A percentile compares a stretch with the other conserved stretches of the same genome.
Conservation (phyloP, 2,329 filamentous ascomycete species). For the Ascosphaera apis region DNA sequence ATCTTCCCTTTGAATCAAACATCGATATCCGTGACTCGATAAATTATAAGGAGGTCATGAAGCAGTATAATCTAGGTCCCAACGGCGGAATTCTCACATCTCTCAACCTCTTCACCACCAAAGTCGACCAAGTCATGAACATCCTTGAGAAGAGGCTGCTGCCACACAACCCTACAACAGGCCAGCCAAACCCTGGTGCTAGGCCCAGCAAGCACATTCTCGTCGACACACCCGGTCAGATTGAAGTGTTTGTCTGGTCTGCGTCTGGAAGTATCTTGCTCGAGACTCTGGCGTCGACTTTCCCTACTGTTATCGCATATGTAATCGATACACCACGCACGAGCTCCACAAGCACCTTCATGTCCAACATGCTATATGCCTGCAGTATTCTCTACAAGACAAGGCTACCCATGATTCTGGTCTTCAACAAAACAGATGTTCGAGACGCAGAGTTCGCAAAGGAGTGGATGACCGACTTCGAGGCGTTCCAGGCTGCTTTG, state of each 20-base stretch:
- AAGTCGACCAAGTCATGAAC: conserved; percentile 81
- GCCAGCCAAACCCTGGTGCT: conserved; percentile 17
- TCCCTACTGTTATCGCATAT: conserved; percentile 93
- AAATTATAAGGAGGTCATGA: conserved; percentile 99
- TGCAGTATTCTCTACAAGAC: conserved; percentile 98
- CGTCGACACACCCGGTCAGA: conserved; percentile 90
- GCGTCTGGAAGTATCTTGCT: conserved; percentile 85
- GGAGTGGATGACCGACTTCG: conserved; percentile 99
- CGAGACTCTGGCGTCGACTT: conserved; percentile 75
- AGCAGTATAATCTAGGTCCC: conserved; percentile 90
- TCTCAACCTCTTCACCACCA: conserved; percentile 89
- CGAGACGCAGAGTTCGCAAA: conserved; percentile 78
- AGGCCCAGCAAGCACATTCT: conserved; percentile 61
- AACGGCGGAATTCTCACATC: conserved; percentile 94
- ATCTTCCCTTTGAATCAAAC: conserved; percentile 85
- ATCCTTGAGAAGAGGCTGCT: conserved; percentile 73
- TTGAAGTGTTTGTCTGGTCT: conserved; percentile 97
- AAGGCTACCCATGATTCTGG: conserved; percentile 91
- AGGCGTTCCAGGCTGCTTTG: conserved; percentile 76
- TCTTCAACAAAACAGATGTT: conserved; percentile 98
- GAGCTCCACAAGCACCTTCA: conserved; percentile 84
- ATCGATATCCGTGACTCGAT: conserved; percentile 98
- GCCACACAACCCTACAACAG: conserved; percentile 33
- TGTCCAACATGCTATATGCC: conserved; percentile 99
- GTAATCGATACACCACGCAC: conserved; percentile 92